Evolutionary conservation across 768 basidiomycete species (phyloP), one percentile per base, ranked within the genome.

Genomic region (Russula griseocarnosa): DNA sequence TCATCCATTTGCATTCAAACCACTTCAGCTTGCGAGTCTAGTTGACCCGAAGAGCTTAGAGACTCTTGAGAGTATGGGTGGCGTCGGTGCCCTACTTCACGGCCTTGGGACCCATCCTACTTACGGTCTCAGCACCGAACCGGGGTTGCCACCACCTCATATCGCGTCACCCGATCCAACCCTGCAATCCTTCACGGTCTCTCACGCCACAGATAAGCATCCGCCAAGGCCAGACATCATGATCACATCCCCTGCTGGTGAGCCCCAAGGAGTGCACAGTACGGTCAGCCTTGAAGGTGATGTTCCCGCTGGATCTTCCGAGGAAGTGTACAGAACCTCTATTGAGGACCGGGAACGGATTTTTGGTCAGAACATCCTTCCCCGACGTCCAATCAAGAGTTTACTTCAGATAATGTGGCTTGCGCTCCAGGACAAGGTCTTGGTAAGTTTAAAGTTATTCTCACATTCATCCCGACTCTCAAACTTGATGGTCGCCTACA

Each of bases 11-110:
- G 72, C 71, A 13, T 86, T 86, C 70, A 86, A 85, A 61, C 92
- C 95, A 0, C 83, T 80, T 65, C 77, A 81, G 55, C 85, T 98
- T 18, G 95, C 95, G 1, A 83, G 85, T 64, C 82, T 97, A 58
- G 85, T 98, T 42, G 95, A 98, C 72, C 94, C 94, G 10, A 98
- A 97, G 76, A 87, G 79, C 66, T 67, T 94, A 13, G 81, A 86
- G 3, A 72, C 79, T 16, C 81, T 99, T 36, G 77, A 77, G 20
- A 74, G 74, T 13, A 79, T 96, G 40, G 94, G 94, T 22, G 97
- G 97, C 47, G 77, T 81, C 9, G 69, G 78, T 0, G 84, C 81
- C 9, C 71, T 98, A 14, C 75, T 96, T 14, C 75, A 76, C 1
- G 88, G 92, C 6, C 82, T 98, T 9, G 92, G 92, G 14, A 87